Base-by-base conservation (phyloP, 176 grass and related monocot species). In the Triticum urartu region DNA sequence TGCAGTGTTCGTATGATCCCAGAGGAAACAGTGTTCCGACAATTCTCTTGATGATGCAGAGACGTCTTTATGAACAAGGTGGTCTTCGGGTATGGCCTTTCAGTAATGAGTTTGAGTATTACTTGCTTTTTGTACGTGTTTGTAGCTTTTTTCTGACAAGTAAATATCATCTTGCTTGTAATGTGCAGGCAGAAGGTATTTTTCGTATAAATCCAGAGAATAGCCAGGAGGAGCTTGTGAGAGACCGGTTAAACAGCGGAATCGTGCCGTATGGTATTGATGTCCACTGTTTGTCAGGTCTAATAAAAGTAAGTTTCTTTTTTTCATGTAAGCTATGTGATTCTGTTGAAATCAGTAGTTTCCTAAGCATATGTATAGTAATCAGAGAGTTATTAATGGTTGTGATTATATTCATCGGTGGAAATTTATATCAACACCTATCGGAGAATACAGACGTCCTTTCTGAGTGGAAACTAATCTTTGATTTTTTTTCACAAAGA, bases 41-140 rank as follows among this genome's bases (percentile, higher is more conserved):
- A 1, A 95, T 95, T 73, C 93, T 95, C 61, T 83, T 95, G 81
- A 86, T 95, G 84, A 93, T 92, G 91, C 93, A 95, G 83, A 91
- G 84, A 33, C 81, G 89, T 38, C 91, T 95, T 40, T 93, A 95
- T 35, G 89, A 91, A 78, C 93, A 92, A 87, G 91, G 86, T 5
- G 93, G 93, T 26, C 89, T 95, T 87, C 84, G 36, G 89, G 91
- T 95, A 64, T 84, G 63, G 21, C 28, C 61, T 42, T 62, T 43
- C 64, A 67, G 9, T 21, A 68, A 35, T 68, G 28, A 15, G 50
- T 54, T 14, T 64, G 9, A 64, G 9, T 34, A 17, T n/a, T 28
- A 64, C 3, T 72, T 72, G 7, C 12, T 7, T 88, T 21, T 2
- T 8, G 64, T 81, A 20, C 64, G 4, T 47, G 2, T 28, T 71